Evolutionary conservation across 2,329 filamentous ascomycete species (phyloP).

Genomic region (Fusarium sp.): DNA sequence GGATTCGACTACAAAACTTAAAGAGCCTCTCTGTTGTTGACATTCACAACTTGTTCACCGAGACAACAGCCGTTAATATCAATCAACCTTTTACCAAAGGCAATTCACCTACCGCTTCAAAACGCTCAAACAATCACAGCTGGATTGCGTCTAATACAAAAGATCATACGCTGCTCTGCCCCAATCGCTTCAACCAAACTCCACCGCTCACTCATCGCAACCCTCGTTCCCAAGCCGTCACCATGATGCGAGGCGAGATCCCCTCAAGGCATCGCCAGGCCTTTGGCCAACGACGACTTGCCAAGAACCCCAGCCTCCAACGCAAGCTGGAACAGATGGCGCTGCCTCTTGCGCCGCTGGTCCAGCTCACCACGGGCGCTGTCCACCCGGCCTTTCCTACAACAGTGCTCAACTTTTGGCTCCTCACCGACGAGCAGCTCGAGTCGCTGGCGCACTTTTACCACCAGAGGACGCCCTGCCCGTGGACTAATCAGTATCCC

Average conservation of each 20-base stretch:
- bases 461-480: slow-evolving; percentile 75
- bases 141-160: slow-evolving; percentile 16
- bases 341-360: slow-evolving; percentile 76
- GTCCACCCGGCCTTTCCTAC: slow-evolving; percentile 76
- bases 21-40: slow-evolving; percentile 20
- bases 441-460: slow-evolving; percentile 81
- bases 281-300: slow-evolving; percentile 53
- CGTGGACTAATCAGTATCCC: slow-evolving; percentile 74
- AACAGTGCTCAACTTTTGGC: slow-evolving; percentile 80
- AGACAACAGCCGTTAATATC: slow-evolving; percentile 21
- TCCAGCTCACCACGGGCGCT: slow-evolving; percentile 73
- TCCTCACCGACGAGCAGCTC: slow-evolving; percentile 79
- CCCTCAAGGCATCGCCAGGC: slow-evolving; percentile 52
- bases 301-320: slow-evolving; percentile 67
- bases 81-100: slow-evolving; percentile 31
- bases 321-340: slow-evolving; percentile 77
- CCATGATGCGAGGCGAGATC: slow-evolving; percentile 54
- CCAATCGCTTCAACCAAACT: background rate
- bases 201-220: background rate
- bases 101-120: slow-evolving; percentile 27
- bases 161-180: slow-evolving; percentile 13
- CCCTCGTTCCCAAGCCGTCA: slow-evolving; percentile 30
- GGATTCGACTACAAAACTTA: slow-evolving; percentile 35
- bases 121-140: slow-evolving; percentile 8
- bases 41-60: slow-evolving; percentile 26